Evolutionary conservation across 192 early-diverging fungal genomes (phyloP), one percentile per base, ranked within the genome.

Genomic region (Linnemannia elongata): DNA sequence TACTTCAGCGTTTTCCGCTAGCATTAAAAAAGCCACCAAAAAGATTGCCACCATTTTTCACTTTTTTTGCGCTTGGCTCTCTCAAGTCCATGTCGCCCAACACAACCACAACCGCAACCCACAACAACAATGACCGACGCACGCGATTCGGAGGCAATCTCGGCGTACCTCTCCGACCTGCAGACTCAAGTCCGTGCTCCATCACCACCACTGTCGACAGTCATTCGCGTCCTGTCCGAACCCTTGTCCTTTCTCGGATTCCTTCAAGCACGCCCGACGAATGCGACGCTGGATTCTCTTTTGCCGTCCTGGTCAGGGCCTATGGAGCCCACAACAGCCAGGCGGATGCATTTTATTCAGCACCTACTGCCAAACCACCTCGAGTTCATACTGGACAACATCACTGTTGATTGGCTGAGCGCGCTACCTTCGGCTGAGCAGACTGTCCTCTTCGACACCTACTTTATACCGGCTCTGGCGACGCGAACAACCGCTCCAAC

Each of bases 401-500:
- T 87, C 66, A 81, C 85, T 0, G 6, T 87, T 17, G 80, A 87
- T 27, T 87, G 85, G 85, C 49, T 87, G 18, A 77, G 80, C 35
- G 85, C 85, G 0, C 36, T 87, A 33, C 69, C 85, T 3, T 75
- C 85, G 7, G 27, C 79, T 2, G 54, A 78, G 24, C 85, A 81
- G 66, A 49, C 72, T 12, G 55, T 20, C 44, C 54, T 87, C 7
- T 87, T 87, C 39, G 85, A 87, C 55, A 52, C 49, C 33, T 87
- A 74, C 22, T 87, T 87, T 68, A 47, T 86, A 6, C 75, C 84
- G 27, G 4, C 54, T 2, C 45, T 68, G 39, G 66, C 38, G 47
- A 20, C 38, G 12, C 75, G 12, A 44, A 12, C 44, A 49, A 39
- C 39, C 30, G 35, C 39, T 47, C n/a, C 72, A 75, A 24, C 55